phyloP scores from a whole-genome alignment of 805 yeast species.

The Starmerella asiatica region DNA sequence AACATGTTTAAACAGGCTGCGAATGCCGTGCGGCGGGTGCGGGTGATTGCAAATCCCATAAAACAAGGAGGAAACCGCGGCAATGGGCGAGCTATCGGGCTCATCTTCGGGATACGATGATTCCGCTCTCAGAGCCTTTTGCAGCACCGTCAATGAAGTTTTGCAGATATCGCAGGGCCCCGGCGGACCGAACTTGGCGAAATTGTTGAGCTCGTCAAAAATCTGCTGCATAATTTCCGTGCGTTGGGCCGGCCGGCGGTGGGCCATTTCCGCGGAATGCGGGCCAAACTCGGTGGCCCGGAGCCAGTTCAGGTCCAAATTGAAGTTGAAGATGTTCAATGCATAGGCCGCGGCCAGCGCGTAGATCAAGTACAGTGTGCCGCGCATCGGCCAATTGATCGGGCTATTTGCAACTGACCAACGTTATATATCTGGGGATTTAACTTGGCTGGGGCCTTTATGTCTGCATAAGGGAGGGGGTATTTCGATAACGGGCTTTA shows the following conservation, averaged over 20 bases:
- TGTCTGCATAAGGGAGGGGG: no score
- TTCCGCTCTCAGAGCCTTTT: slow-evolving; percentile 1
- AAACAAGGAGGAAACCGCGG: slow-evolving; percentile 5
- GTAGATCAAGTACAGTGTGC: background rate
- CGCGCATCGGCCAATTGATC: background rate
- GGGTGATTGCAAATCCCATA: slow-evolving; percentile 15
- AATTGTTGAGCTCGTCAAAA: slow-evolving; percentile 9
- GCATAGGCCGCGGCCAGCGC: background rate
- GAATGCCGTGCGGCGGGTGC: slow-evolving; percentile 8
- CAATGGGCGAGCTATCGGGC: background rate
- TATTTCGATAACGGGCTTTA: no score
- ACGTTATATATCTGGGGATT: no score
- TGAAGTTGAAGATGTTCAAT: background rate
- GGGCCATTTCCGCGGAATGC: slow-evolving; percentile 6
- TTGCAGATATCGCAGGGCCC: slow-evolving; percentile 20
- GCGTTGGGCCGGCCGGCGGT: slow-evolving; percentile 7
- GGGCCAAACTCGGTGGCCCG: slow-evolving; percentile 6
- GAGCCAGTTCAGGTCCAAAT: slow-evolving; percentile 10
- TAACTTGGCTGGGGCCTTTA: no score
- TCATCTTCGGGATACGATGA: slow-evolving; percentile 1
- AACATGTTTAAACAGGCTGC: slow-evolving; percentile 6
- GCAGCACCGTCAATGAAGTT: slow-evolving; percentile 4
- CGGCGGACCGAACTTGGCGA: slow-evolving; percentile 9
- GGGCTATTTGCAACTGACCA: no score
- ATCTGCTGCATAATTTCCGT: slow-evolving; percentile 7